Conservation (phyloP, 306 rosid species). For the Acacia acuminata region DNA sequence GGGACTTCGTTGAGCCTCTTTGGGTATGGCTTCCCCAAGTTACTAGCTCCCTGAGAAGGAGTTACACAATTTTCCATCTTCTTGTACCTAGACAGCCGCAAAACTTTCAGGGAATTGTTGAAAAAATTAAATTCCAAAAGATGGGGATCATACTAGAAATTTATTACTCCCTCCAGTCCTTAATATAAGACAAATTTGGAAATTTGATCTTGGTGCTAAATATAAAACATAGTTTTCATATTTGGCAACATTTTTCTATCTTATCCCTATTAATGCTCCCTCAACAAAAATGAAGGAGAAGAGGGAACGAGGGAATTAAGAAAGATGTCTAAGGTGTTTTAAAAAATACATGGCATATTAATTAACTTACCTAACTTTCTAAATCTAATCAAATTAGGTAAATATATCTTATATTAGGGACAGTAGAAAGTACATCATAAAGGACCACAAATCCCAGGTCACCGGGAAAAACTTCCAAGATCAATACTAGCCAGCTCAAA, state of each 20-base stretch:
- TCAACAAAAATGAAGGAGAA: too few species aligned
- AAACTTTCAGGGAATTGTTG: slow-evolving; percentile 26
- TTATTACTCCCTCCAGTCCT: background rate
- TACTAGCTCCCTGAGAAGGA: slow-evolving; percentile 40
- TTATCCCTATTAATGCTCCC: too few species aligned
- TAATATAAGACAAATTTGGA: too few species aligned
- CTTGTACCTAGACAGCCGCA: slow-evolving; percentile 57
- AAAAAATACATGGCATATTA: too few species aligned
- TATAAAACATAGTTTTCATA: too few species aligned
- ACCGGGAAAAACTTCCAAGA: background rate
- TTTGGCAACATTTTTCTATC: too few species aligned
- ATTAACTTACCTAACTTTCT: too few species aligned
- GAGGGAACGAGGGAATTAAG: too few species aligned
- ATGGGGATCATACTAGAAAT: background rate
- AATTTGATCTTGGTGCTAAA: too few species aligned
- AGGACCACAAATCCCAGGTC: background rate
- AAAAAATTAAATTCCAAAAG: slow-evolving; percentile 13
- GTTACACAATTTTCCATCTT: slow-evolving; percentile 69
- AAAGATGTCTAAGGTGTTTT: too few species aligned
- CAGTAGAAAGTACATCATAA: background rate
- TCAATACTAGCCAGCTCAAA: background rate
- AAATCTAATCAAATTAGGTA: too few species aligned
- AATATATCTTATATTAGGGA: too few species aligned
- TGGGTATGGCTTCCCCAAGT: slow-evolving; percentile 67
- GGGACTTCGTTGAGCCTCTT: slow-evolving; percentile 66